phyloP scores from a whole-genome alignment of 164 flowering plant genomes.

The Umbellularia californica region DNA sequence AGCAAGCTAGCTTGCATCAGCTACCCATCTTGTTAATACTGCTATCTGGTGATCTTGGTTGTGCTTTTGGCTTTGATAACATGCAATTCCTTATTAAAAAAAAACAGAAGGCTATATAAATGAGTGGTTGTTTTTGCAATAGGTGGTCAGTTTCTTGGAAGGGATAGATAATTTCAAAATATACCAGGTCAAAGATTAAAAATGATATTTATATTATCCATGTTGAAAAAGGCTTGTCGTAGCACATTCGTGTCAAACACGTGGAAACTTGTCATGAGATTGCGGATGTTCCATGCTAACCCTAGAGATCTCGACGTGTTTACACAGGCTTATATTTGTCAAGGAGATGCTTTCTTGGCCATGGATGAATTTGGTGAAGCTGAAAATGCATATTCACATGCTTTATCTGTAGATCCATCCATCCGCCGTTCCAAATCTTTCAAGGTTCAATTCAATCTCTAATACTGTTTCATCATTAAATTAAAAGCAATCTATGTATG shows the following conservation, averaged over 20 bases:
- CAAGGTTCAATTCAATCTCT: slow-evolving; percentile 47
- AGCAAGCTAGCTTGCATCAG: too few relatives aligned
- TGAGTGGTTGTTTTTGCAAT: not conserved
- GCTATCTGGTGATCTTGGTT: too few relatives aligned
- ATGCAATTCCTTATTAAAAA: not conserved
- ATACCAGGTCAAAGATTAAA: too few relatives aligned
- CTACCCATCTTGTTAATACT: too few relatives aligned
- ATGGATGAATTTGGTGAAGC: slow-evolving; percentile 61
- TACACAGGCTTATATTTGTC: slow-evolving; percentile 66
- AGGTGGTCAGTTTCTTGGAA: not conserved
- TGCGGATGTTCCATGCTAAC: not conserved
- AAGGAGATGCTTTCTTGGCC: slow-evolving; percentile 81
- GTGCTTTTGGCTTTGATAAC: too few relatives aligned
- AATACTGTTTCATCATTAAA: not conserved
- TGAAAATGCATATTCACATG: slow-evolving; percentile 58
- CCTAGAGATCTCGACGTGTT: not conserved
- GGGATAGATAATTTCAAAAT: too few relatives aligned
- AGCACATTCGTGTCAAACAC: not conserved
- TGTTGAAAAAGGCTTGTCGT: not conserved
- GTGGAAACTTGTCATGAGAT: not conserved
- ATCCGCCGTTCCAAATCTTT: slow-evolving; percentile 80
- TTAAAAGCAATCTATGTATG: not conserved
- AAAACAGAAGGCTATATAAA: not conserved
- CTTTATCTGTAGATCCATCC: slow-evolving; percentile 68
- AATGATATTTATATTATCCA: too few relatives aligned